Conservation (phyloP, 257 asterid species). For the Plantago major region DNA sequence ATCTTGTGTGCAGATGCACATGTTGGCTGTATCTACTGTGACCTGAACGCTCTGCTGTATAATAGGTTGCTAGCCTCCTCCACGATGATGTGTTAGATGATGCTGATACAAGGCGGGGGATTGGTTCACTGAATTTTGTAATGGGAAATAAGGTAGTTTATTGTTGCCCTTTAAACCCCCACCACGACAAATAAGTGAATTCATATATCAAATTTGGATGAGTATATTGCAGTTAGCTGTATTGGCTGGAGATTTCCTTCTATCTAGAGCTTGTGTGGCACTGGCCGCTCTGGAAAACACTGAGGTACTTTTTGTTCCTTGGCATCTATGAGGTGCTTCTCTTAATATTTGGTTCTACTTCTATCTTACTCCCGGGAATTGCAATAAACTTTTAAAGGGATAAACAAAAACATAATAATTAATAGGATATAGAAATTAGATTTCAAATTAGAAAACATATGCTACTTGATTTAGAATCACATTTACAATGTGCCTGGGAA, state of each 20-base stretch:
- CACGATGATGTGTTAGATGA: slow-evolving; percentile 99
- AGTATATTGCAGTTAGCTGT: slow-evolving; percentile 69
- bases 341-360: neutral
- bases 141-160: slow-evolving; percentile 89
- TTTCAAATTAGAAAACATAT: neutral
- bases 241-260: slow-evolving; percentile 91
- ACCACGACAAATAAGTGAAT: neutral
- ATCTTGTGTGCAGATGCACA: slow-evolving; percentile 5
- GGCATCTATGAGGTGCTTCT: slow-evolving; percentile 8
- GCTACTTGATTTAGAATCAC: slow-evolving; percentile 10
- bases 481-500: neutral
- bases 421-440: neutral
- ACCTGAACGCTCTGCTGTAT: slow-evolving; percentile 16
- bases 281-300: slow-evolving; percentile 93
- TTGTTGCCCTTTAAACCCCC: slow-evolving; percentile 4
- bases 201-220: neutral
- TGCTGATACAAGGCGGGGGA: slow-evolving; percentile 92
- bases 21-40: too few relatives aligned
- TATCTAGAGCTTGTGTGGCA: slow-evolving; percentile 92
- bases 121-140: slow-evolving; percentile 74
- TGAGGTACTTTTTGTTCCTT: slow-evolving; percentile 47
- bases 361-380: slow-evolving; percentile 7
- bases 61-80: slow-evolving; percentile 96
- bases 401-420: too few relatives aligned
- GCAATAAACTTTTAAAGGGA: too few relatives aligned